phyloP scores from a whole-genome alignment of 257 asterid genomes.

The Cordia subcordata region DNA sequence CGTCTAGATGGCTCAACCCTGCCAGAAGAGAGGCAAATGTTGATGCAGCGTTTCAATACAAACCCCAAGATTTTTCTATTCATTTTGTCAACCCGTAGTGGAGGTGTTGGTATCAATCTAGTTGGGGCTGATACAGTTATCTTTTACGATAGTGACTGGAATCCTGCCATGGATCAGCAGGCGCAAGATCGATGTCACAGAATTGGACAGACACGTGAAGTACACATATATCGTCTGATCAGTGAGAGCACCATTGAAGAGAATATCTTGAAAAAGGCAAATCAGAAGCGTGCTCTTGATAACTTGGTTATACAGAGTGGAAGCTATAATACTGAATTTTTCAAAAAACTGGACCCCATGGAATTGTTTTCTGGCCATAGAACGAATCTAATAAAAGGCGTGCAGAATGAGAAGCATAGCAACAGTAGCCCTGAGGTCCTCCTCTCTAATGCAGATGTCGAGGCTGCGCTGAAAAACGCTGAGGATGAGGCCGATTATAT shows the following conservation, averaged over 20 bases:
- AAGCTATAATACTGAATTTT: conserved; percentile 89
- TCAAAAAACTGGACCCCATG: conserved; percentile 89
- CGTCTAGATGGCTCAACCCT: conserved; percentile 97
- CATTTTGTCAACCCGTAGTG: conserved; percentile 96
- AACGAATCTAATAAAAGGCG: conserved; percentile 32
- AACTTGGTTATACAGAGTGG: conserved; percentile 96
- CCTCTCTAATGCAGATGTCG: conserved; percentile 81
- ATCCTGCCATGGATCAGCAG: conserved; percentile 99
- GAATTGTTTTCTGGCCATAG: conserved; percentile 81
- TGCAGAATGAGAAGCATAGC: conserved; percentile 36
- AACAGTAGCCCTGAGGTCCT: conserved; percentile 42
- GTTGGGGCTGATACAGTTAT: conserved; percentile 99
- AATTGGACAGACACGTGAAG: conserved; percentile 99
- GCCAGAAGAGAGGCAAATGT: conserved; percentile 96
- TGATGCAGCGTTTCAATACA: conserved; percentile 96
- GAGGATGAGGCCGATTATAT: conserved; percentile 99
- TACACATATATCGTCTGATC: conserved; percentile 84
- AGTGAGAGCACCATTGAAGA: conserved; percentile 99
- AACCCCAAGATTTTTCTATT: conserved; percentile 87
- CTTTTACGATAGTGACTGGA: conserved; percentile 99
- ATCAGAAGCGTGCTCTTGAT: conserved; percentile 95
- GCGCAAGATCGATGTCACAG: conserved; percentile 99
- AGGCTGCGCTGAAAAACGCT: conserved; percentile 92
- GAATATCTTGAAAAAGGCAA: conserved; percentile 91
- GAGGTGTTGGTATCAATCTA: conserved; percentile 98